These are phyloP conservation scores for Lobosporangium transversale DNA, from an alignment of 192 early-diverging fungal species.

Conservation along the genomic window DNA sequence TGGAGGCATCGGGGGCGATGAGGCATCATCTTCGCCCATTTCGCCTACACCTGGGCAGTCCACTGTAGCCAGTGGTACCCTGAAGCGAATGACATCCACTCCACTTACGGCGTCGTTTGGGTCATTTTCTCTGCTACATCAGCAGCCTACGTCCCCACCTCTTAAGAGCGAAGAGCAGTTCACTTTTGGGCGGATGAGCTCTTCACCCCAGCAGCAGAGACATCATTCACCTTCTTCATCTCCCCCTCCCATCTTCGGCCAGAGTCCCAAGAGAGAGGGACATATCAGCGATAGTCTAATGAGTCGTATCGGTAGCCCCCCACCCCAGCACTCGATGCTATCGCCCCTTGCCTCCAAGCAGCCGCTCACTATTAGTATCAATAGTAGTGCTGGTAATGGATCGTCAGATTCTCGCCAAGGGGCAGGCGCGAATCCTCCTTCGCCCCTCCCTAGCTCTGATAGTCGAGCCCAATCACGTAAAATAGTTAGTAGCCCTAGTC, in stretches of 20 bases:
- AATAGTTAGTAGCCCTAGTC: conserved; percentile 39
- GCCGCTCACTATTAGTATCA: background rate
- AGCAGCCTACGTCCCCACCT: background rate
- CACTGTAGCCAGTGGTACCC: background rate
- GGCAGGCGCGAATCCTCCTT: no score
- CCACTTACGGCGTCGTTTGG: conserved; percentile 17
- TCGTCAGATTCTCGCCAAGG: no score
- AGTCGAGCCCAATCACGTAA: conserved; percentile 11
- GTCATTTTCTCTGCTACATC: conserved; percentile 11
- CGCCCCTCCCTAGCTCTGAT: no score
- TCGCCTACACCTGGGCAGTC: conserved; percentile 3
- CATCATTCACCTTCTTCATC: conserved; percentile 24
- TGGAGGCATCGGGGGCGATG: background rate
- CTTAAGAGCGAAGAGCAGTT: conserved; percentile 34
- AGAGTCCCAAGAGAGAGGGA: conserved; percentile 14
- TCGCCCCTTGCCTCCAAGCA: background rate
- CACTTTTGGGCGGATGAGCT: background rate
- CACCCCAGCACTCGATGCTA: conserved; percentile 21
- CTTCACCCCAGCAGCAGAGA: background rate
- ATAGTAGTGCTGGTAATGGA: background rate
- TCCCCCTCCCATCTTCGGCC: conserved; percentile 16
- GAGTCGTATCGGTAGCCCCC: conserved; percentile 46
- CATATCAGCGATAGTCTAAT: conserved; percentile 36
- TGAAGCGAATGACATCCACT: conserved; percentile 33
- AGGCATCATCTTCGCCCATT: background rate